Base-by-base conservation (phyloP, 495 filamentous ascomycete species). In the Aspergillus saccharolyticus region DNA sequence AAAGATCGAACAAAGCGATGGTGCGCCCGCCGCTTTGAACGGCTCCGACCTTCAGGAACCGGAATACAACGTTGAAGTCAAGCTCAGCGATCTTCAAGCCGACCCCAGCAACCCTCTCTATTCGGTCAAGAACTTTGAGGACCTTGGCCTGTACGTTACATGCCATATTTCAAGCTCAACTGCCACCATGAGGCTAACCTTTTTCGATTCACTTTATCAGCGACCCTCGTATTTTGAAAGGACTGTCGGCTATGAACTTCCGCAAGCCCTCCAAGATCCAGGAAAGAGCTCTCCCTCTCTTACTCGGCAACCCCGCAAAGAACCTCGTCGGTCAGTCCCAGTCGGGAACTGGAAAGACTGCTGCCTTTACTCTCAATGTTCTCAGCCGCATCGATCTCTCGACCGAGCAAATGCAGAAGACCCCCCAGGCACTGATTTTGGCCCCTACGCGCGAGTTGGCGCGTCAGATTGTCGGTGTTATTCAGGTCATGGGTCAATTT, bases 321-420 rank as follows among this genome's bases (percentile, higher is more conserved):
- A 97, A 97, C 71, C 86, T 97, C 78, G 93, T 99, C 58, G 94
- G 91, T 19, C 95, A 99, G 69, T 97, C 94, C 24, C 95, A 99
- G 73, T 98, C 95, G 4, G 95, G 95, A 58, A 99, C 95, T 15
- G 95, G 95, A 56, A 99, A 99, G 77, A 99, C 95, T 10, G 95
- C 94, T 28, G 95, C 95, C 28, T 99, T 97, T 70, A 85, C 91
- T 21, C 82, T 96, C 53, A 97, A 94, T 44, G 88, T 96, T 53
- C 81, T 99, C 18, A 85, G 86, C 53, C 89, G 94, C 49, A 69
- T 96, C 63, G 88, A 97, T 61, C 77, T 91, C 46, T 73, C 64
- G 18, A 78, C 82, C 45, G 76, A 84, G n/a, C 52, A 73, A 44
- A 56, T 65, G 56, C 63, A 68, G 39, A 74, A 70, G 16, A 74